Base-by-base conservation (phyloP, 257 asterid genomes). In the Galeopsis tetrahit region DNA sequence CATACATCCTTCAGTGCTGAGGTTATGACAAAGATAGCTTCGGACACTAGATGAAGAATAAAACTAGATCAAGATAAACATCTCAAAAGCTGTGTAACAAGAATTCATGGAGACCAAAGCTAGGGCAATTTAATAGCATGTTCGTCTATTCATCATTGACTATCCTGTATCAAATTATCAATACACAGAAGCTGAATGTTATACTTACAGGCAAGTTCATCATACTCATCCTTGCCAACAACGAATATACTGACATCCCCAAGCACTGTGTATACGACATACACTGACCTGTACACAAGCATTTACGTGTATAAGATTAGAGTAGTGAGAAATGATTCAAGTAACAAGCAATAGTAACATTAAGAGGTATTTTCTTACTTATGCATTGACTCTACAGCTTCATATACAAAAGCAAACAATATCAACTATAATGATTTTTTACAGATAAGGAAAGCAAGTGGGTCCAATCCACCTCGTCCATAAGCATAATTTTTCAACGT, bases 191-290 rank as follows among this genome's bases (percentile, higher is more conserved):
- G 68, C 17, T 31, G 63, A 57, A 48, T 48, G 63, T 32, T 70
- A 53, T 73, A 85, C 97, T 89, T 86, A 91, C 98, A 77, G 62
- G 96, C 89, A 81, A 89, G 96, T 82, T 94, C 99, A 80, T 94
- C 97, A 13, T 91, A 94, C 67, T 88, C 97, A 77, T 94, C 99
- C 86, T 94, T 94, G 86, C 97, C 99, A 73, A 94, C 99, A 60
- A 91, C 84, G 69, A 78, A 94, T 68, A 89, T 79, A 80, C 95
- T 91, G 75, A 94, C 95, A 82, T 94, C 97, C 33, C 97, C 99
- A 7, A 94, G 93, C 76, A 88, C 93, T 13, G 96, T 91, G 90
- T 88, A 94, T 31, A 91, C 97, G 58, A 89, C 88, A 68, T 94
- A 89, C 42, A 91, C 96, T 34, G 99, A 91, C 80, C 97, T 94